phyloP scores from a whole-genome alignment of 1,284 basidiomycete species.

The Ustilago nuda region DNA sequence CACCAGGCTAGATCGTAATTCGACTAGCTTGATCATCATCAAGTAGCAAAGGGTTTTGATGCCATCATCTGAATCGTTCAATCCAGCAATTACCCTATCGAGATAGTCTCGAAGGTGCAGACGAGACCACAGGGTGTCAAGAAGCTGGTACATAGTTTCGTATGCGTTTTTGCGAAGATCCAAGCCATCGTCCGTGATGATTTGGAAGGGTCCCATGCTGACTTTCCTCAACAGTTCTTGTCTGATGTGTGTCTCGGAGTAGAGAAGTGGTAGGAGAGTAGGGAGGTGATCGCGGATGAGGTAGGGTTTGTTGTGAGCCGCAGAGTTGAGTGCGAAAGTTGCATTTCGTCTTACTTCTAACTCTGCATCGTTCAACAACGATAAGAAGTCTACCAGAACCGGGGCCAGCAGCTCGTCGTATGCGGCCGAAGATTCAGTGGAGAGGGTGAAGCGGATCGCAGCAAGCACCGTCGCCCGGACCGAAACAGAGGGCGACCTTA shows the following conservation, averaged over 20 bases:
- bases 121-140: conserved; percentile 88
- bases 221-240: conserved; percentile 74
- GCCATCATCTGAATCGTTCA: conserved; percentile 87
- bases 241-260: conserved; percentile 86
- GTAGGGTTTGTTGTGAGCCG: conserved; percentile 91
- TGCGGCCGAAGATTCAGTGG: conserved; percentile 79
- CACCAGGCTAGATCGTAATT: conserved; percentile 71
- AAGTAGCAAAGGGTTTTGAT: conserved; percentile 97
- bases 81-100: conserved; percentile 81
- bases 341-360: conserved; percentile 62
- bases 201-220: conserved; percentile 98
- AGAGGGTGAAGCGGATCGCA: conserved; percentile 94
- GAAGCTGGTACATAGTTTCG: conserved; percentile 94
- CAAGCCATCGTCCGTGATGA: conserved; percentile 91
- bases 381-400: conserved; percentile 88
- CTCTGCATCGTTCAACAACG: conserved; percentile 84
- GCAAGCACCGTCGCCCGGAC: conserved; percentile 88
- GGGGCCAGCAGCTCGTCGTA: conserved; percentile 90
- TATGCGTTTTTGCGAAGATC: conserved; percentile 90
- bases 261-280: conserved; percentile 82
- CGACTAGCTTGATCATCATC: conserved; percentile 89
- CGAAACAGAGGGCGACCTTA: conserved; percentile 71
- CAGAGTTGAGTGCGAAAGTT: conserved; percentile 86
- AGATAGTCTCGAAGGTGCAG: conserved; percentile 88
- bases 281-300: conserved; percentile 86